Percentiles rank a stretch among this genome's conserved stretches.
Conservation (phyloP, 306 rosid genomes). For the Cucurbita moschata region DNA sequence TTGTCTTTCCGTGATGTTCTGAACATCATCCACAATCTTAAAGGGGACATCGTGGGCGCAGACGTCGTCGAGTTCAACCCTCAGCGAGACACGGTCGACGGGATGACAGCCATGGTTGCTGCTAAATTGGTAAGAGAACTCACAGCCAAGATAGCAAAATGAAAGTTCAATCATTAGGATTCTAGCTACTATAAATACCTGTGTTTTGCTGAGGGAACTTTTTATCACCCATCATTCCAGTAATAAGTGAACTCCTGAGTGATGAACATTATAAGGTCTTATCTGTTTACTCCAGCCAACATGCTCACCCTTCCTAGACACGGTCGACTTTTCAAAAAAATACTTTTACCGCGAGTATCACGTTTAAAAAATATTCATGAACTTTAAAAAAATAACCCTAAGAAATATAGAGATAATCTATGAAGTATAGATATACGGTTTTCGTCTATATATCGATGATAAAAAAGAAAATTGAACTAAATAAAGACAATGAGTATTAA, state of each 20-base stretch:
- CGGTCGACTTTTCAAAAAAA: too few relatives aligned
- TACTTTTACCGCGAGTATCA: too few relatives aligned
- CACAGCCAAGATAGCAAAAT: conserved; percentile 69
- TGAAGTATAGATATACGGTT: too few relatives aligned
- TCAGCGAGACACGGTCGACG: conserved; percentile 85
- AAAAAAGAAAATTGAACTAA: too few relatives aligned
- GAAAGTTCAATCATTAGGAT: background rate
- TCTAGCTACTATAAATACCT: background rate
- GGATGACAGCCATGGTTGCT: conserved; percentile 99
- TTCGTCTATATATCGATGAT: too few relatives aligned
- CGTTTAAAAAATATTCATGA: too few relatives aligned
- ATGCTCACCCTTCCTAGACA: background rate
- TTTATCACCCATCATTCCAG: too few relatives aligned
- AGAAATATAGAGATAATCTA: too few relatives aligned
- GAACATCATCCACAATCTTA: conserved; percentile 82
- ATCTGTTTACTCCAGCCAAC: background rate
- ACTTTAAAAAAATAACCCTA: too few relatives aligned
- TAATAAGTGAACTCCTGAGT: background rate
- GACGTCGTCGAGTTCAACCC: conserved; percentile 93
- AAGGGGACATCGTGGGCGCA: conserved; percentile 70
- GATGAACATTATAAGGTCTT: background rate
- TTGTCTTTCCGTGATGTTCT: conserved; percentile 82
- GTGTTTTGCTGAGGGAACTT: too few relatives aligned
- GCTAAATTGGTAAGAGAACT: conserved; percentile 89
- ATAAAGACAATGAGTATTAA: too few relatives aligned